Evolutionary conservation across 2,329 filamentous ascomycete species (phyloP).

Genomic region (Aaosphaeria pasadenensis): DNA sequence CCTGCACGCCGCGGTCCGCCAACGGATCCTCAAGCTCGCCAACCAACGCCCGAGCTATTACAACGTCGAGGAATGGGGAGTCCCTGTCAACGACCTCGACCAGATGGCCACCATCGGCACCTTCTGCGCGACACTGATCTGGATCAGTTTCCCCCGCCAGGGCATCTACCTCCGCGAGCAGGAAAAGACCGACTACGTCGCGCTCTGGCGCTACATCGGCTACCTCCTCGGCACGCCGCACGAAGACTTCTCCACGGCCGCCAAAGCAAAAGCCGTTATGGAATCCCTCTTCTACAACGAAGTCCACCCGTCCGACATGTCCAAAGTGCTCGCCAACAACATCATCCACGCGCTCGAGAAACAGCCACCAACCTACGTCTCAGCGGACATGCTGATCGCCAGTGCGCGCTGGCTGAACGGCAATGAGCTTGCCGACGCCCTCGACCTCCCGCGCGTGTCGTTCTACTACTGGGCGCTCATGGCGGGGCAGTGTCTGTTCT

Average conservation of each 20-base stretch:
- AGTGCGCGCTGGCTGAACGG: slow-evolving; percentile 70
- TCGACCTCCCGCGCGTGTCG: slow-evolving; percentile 57
- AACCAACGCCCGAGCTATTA: slow-evolving; percentile 60
- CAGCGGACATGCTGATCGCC: slow-evolving; percentile 65
- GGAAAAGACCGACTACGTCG: slow-evolving; percentile 68
- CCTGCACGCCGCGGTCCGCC: slow-evolving; percentile 65
- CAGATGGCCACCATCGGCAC: slow-evolving; percentile 68
- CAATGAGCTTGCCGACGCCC: slow-evolving; percentile 55
- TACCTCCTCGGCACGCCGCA: slow-evolving; percentile 69
- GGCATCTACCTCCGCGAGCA: slow-evolving; percentile 62
- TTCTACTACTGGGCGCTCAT: slow-evolving; percentile 60
- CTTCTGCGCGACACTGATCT: slow-evolving; percentile 68
- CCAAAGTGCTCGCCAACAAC: slow-evolving; percentile 67
- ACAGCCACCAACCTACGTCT: slow-evolving; percentile 64
- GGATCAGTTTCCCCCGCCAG: slow-evolving; percentile 67
- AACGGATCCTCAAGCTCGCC: slow-evolving; percentile 61
- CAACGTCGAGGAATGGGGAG: slow-evolving; percentile 55
- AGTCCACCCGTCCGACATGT: slow-evolving; percentile 62
- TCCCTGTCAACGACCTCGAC: slow-evolving; percentile 75
- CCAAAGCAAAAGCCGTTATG: slow-evolving; percentile 60
- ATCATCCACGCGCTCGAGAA: slow-evolving; percentile 67
- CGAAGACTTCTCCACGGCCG: slow-evolving; percentile 55
- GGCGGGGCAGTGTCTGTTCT: slow-evolving; percentile 64
- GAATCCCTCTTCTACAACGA: slow-evolving; percentile 66
- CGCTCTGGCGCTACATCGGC: slow-evolving; percentile 73